Evolutionary conservation across 2,329 filamentous ascomycete genomes (phyloP).

Genomic region (Cladobotryum mycophilum): DNA sequence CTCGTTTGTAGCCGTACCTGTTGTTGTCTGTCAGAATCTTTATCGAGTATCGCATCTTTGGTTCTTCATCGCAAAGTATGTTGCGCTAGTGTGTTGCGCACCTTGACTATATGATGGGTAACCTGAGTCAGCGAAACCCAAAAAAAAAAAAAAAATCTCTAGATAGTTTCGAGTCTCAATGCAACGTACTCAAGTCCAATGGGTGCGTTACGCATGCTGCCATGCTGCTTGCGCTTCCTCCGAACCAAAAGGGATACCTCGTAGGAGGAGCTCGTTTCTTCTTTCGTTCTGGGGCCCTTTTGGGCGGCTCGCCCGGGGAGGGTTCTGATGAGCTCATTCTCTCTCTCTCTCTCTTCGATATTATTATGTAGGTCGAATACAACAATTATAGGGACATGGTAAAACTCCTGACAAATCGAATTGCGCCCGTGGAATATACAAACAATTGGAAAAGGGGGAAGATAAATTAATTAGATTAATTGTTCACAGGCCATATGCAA

Average conservation of each 20-base stretch:
- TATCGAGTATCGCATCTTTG: no score
- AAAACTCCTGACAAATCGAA: no score
- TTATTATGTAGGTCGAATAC: no score
- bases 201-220: conserved; percentile 91
- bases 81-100: background rate
- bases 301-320: conserved; percentile 15
- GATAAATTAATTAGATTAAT: background rate
- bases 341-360: background rate
- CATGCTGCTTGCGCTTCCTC: conserved; percentile 87
- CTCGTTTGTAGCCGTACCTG: conserved; percentile 87
- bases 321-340: conserved; percentile 8
- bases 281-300: conserved; percentile 20
- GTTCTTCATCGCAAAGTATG: background rate
- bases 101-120: conserved; percentile 11
- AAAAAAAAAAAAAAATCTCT: no score
- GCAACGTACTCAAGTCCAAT: conserved; percentile 67
- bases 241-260: conserved; percentile 88
- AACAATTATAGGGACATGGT: no score
- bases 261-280: conserved; percentile 35
- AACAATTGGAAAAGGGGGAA: background rate
- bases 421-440: no score
- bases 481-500: background rate
- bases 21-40: conserved; percentile 10
- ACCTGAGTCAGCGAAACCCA: background rate
- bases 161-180: background rate